phyloP scores from a whole-genome alignment of 2,329 filamentous ascomycete species.

The Aspergillus pseudoviridinutans region DNA sequence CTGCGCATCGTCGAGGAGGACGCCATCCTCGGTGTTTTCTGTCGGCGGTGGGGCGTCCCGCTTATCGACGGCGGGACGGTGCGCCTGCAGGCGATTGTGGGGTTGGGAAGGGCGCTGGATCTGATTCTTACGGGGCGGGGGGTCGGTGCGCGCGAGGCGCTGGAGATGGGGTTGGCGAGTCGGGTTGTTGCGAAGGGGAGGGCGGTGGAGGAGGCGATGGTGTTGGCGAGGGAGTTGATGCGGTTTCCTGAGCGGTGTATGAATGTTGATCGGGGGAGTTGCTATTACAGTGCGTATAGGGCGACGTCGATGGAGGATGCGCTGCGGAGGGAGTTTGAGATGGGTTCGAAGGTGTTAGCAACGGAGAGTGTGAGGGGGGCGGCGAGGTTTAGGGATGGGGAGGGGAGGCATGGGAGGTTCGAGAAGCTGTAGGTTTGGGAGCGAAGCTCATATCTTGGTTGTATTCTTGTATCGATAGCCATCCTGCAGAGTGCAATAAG shows the following conservation, averaged over 20 bases:
- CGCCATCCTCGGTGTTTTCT: slow-evolving; percentile 55
- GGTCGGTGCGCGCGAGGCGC: slow-evolving; percentile 48
- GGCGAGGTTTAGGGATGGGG: slow-evolving; percentile 37
- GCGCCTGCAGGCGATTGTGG: slow-evolving; percentile 49
- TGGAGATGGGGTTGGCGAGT: slow-evolving; percentile 51
- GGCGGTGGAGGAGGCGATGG: slow-evolving; percentile 47
- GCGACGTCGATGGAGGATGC: slow-evolving; percentile 50
- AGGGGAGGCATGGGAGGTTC: slow-evolving; percentile 42
- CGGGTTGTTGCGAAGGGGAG: slow-evolving; percentile 50
- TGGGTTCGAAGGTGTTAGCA: slow-evolving; percentile 41
- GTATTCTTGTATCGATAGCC: too few species aligned
- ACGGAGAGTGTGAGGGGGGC: slow-evolving; percentile 44
- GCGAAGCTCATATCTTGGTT: too few species aligned
- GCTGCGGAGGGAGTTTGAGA: slow-evolving; percentile 45
- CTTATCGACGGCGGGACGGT: slow-evolving; percentile 53
- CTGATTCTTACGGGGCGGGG: slow-evolving; percentile 54
- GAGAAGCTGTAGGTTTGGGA: slow-evolving; percentile 28
- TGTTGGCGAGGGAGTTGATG: slow-evolving; percentile 46
- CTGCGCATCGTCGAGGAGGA: slow-evolving; percentile 52
- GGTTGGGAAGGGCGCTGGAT: slow-evolving; percentile 52
- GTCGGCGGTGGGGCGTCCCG: slow-evolving; percentile 51
- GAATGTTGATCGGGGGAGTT: slow-evolving; percentile 47
- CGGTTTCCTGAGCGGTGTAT: slow-evolving; percentile 52
- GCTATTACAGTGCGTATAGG: slow-evolving; percentile 50
- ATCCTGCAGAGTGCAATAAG: neutral